Conservation (phyloP, 192 early-diverging fungal genomes). For the Anaeromyces robustus region DNA sequence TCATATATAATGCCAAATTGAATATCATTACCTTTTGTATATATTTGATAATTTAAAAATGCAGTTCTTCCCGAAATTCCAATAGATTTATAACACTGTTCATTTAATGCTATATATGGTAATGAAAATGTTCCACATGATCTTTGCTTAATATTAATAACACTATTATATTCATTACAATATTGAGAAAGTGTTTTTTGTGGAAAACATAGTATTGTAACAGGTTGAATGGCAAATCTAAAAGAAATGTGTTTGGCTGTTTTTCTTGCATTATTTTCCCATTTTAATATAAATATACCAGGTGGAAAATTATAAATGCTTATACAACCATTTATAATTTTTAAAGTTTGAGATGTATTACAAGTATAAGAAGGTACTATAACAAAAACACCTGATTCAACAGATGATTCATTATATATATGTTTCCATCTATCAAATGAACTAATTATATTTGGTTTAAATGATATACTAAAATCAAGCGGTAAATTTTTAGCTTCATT, state of each 20-base stretch:
- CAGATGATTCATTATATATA: background rate
- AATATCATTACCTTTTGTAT: background rate
- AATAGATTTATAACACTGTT: background rate
- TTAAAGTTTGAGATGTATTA: background rate
- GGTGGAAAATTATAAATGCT: background rate
- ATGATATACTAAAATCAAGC: background rate
- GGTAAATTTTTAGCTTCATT: background rate
- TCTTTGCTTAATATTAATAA: background rate
- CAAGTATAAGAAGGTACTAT: background rate
- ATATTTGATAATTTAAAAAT: background rate
- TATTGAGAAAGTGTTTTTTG: background rate
- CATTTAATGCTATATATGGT: background rate
- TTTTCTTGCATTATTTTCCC: background rate
- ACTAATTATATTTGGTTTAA: background rate
- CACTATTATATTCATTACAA: background rate
- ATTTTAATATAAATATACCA: background rate
- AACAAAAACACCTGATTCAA: background rate
- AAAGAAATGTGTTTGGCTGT: background rate
- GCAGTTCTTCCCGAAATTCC: background rate
- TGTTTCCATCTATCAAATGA: background rate
- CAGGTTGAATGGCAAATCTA: background rate
- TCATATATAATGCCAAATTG: background rate
- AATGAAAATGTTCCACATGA: background rate
- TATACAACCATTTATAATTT: background rate
- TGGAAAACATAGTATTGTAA: background rate